phyloP scores from a whole-genome alignment of 768 basidiomycete species.

The Kwoniella botswanensis region DNA sequence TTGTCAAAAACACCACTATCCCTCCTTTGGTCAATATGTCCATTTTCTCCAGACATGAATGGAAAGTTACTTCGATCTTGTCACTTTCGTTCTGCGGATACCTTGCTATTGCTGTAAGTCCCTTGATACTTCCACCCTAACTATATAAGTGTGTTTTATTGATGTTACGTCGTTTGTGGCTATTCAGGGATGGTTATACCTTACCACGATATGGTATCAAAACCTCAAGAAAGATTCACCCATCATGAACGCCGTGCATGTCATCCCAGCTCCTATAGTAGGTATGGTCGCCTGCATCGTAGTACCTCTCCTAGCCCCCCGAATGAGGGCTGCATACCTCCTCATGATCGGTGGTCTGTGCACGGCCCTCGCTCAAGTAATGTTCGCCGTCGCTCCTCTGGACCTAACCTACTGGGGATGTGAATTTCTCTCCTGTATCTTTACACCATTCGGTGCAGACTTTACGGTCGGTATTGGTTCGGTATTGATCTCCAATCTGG shows the following conservation, averaged over 20 bases:
- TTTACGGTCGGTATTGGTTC: constrained; percentile 29
- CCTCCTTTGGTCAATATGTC: constrained; percentile 39
- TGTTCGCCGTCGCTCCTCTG: constrained; percentile 41
- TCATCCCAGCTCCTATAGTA: constrained; percentile 30
- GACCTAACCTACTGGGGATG: constrained; percentile 42
- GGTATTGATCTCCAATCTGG: constrained; percentile 41
- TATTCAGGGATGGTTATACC: constrained; percentile 29
- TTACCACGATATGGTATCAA: constrained; percentile 42
- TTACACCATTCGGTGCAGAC: constrained; percentile 41
- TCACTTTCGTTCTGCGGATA: constrained; percentile 22
- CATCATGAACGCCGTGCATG: constrained; percentile 25
- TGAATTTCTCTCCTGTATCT: constrained; percentile 36
- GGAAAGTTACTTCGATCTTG: constrained; percentile 28
- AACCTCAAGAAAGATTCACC: constrained; percentile 33
- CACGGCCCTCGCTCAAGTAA: constrained; percentile 15
- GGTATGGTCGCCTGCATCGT: constrained; percentile 26
- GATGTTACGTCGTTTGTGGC: background rate
- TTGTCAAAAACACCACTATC: constrained; percentile 60
- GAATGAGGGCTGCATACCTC: constrained; percentile 27
- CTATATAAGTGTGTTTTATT: no score
- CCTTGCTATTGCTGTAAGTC: constrained; percentile 21
- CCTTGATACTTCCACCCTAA: no score
- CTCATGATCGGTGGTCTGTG: constrained; percentile 28
- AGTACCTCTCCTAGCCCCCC: constrained; percentile 28
- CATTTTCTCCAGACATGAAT: constrained; percentile 32